Evolutionary conservation across 305 asterid species (phyloP), one percentile per base, ranked within the genome.

Genomic region (Petunia hybrid): DNA sequence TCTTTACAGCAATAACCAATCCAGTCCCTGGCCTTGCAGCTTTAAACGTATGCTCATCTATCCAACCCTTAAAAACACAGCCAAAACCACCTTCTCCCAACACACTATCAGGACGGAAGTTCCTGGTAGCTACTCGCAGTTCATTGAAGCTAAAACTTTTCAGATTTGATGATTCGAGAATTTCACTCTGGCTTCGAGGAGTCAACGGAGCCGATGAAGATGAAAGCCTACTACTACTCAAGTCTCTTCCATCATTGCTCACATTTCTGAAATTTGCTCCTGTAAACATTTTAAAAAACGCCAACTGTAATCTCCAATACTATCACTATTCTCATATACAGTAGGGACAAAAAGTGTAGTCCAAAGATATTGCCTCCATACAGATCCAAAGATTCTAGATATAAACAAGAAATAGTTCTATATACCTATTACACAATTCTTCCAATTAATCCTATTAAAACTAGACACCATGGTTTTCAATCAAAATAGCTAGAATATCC

Each of bases 11-110:
- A 62, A 84, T 84, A 43, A 84, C 82, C 56, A 80, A 41, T 46
- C 86, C 86, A 6, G 82, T 80, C 39, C 86, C 86, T 0, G 86
- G 86, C 82, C 57, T 80, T 5, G 86, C 80, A 80, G 86, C 79
- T 74, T 80, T 80, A 61, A 80, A 76, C 5, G 82, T 74, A 46
- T 80, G 80, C 22, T 84, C 75, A 22, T 84, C 86, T 8, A 84
- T 76, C 86, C 86, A 84, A 36, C 86, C 86, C 59, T 84, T 84
- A 59, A 80, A 84, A 1, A 84, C 84, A 12, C 78, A 83, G 57
- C 86, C 86, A 77, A 84, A 84, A 46, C 86, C 84, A 2, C 86
- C 86, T 80, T 84, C 86, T 38, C 84, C 84, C 75, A 84, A 62
- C 75, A 84, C 81, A 80, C 86, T 84, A 80, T 84, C 86, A 0